Evolutionary conservation across 345 rosid species (phyloP).

Genomic region (Eucalyptus brandiana): DNA sequence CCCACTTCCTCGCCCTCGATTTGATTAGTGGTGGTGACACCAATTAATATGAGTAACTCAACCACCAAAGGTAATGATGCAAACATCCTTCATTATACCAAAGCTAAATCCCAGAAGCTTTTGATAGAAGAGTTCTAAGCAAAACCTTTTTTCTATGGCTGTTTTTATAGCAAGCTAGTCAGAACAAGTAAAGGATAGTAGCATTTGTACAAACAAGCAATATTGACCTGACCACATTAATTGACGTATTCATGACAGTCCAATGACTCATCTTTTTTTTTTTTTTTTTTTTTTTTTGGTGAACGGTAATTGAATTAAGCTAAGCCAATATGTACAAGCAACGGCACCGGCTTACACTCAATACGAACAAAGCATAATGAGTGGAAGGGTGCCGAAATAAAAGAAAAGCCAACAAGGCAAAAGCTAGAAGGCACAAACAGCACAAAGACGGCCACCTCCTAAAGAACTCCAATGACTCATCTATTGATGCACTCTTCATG

Average conservation of each 20-base stretch:
- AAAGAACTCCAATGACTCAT: not conserved
- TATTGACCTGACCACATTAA: not conserved
- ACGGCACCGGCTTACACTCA: no score
- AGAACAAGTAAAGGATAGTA: not conserved
- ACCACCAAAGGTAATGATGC: not conserved
- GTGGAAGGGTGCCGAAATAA: no score
- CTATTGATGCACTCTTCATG: not conserved
- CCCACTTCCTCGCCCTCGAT: not conserved
- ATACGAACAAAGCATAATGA: no score
- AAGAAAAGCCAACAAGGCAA: no score
- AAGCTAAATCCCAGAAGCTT: not conserved
- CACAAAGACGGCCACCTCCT: no score
- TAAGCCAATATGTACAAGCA: no score
- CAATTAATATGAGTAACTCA: not conserved
- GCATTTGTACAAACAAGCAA: not conserved
- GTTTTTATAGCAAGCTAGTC: not conserved
- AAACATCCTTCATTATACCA: not conserved
- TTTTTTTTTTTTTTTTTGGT: no score
- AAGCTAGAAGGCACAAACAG: no score
- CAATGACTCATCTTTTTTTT: not conserved
- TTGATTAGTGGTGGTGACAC: not conserved
- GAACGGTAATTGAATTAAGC: no score
- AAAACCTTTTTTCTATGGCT: not conserved
- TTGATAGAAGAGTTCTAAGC: not conserved
- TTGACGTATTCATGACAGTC: not conserved